phyloP scores from a whole-genome alignment of 768 basidiomycete genomes.

The Lentinula detonsa region DNA sequence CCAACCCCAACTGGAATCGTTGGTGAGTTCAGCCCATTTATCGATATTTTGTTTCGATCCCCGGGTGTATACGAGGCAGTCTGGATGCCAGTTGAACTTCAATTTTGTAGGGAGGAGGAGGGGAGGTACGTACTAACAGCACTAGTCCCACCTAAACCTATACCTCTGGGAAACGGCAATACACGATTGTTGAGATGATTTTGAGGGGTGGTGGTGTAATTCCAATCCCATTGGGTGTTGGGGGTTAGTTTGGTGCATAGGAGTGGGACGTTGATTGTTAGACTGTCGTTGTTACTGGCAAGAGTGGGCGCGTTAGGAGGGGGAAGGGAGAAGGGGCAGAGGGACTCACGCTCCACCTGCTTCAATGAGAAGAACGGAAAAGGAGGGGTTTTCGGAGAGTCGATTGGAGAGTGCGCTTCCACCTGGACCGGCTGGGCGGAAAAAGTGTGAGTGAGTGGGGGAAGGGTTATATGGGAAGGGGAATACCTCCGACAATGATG shows the following conservation, averaged over 20 bases:
- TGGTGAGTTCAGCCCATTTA: slow-evolving; percentile 11
- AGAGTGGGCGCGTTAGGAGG: background rate
- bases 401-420: slow-evolving; percentile 17
- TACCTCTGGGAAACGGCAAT: slow-evolving; percentile 15
- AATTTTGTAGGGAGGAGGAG: background rate
- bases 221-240: slow-evolving; percentile 15
- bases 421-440: slow-evolving; percentile 11
- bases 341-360: slow-evolving; percentile 10
- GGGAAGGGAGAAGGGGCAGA: background rate
- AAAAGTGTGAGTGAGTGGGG: background rate
- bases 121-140: slow-evolving; percentile 10
- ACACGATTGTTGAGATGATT: slow-evolving; percentile 11
- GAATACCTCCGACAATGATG: slow-evolving; percentile 9
- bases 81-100: background rate
- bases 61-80: slow-evolving; percentile 16
- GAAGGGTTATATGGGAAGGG: background rate
- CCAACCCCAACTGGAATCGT: slow-evolving; percentile 18
- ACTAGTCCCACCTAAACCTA: slow-evolving; percentile 14
- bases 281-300: slow-evolving; percentile 6
- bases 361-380: slow-evolving; percentile 16
- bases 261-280: slow-evolving; percentile 9
- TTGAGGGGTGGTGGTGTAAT: slow-evolving; percentile 17
- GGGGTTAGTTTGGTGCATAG: slow-evolving; percentile 10
- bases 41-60: slow-evolving; percentile 15
- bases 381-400: slow-evolving; percentile 10